Evolutionary conservation across 257 asterid species (phyloP), one percentile per base, ranked within the genome.

Genomic region (Leonotis leonurus): DNA sequence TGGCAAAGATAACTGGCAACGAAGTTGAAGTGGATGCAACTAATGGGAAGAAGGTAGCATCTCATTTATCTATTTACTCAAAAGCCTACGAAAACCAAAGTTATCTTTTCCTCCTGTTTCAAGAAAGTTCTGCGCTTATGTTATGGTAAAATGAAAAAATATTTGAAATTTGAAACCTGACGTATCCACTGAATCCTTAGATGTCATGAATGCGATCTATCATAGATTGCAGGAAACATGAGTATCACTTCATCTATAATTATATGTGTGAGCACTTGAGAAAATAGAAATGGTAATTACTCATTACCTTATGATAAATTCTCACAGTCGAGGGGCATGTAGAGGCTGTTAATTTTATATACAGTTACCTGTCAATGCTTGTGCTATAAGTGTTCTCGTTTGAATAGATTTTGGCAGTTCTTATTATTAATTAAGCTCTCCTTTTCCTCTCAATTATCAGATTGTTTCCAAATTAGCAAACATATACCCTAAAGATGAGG

Each of bases 401-500:
- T 11, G 25, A 21, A 33, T 56, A 48, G 37, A 30, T 35, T 30
- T 12, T 50, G 56, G 30, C 24, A 1, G 12, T 62, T 60, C 20
- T 59, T 58, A 12, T 22, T 56, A 11, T 57, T 73, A 48, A 60
- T 67, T 22, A 56, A 27, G 20, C n/a, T 56, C 14, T 48, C 6
- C 52, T 26, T 50, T 56, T 45, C 39, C 56, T 60, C 71, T 67
- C 66, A 51, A 66, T 68, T 65, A 22, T 69, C 64, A 64, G 99
- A 78, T 89, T 49, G 70, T 68, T 29, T 79, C 75, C 46, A 75
- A 77, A 64, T 70, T 85, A 77, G 35, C 94, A 64, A 81, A 69
- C 68, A 75, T 86, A 62, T 85, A 80, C 70, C 96, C 96, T 37
- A 91, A 84, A 80, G 97, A 93, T 43, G 96, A 87, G 74, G 97